Percentiles rank a stretch among this genome's conserved stretches.
phyloP scores from a whole-genome alignment of 495 filamentous ascomycete species.

The Aspergillus sclerotiicarbonarius region DNA sequence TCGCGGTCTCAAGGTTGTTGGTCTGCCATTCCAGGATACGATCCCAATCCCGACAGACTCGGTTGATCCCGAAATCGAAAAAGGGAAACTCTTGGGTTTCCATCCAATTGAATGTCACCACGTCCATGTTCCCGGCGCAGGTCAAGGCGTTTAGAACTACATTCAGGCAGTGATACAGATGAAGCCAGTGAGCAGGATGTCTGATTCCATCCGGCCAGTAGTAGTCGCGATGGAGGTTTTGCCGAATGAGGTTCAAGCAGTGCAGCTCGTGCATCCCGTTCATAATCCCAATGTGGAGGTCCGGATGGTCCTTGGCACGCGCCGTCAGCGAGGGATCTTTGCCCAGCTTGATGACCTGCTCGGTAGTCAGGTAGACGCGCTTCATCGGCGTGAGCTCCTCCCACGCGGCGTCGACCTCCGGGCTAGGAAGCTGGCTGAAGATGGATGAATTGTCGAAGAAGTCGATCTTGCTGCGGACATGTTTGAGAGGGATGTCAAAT shows the following conservation, averaged over 20 bases:
- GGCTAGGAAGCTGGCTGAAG: neutral
- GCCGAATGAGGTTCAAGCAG: neutral
- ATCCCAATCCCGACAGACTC: neutral
- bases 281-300: neutral
- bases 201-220: neutral
- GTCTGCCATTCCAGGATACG: neutral
- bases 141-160: neutral
- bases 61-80: neutral
- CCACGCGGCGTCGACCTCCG: neutral
- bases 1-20: neutral
- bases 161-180: neutral
- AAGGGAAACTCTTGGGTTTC: neutral
- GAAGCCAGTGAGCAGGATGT: neutral
- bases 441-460: neutral
- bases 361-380: neutral
- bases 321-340: neutral
- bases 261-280: neutral
- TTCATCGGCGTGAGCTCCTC: neutral
- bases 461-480: neutral
- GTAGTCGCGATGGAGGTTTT: neutral
- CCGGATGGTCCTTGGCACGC: neutral
- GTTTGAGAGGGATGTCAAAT: neutral
- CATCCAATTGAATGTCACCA: neutral
- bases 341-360: conserved; percentile 1
- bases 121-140: neutral